Conservation (phyloP, 495 filamentous ascomycete genomes). For the Bacidia rubella region DNA sequence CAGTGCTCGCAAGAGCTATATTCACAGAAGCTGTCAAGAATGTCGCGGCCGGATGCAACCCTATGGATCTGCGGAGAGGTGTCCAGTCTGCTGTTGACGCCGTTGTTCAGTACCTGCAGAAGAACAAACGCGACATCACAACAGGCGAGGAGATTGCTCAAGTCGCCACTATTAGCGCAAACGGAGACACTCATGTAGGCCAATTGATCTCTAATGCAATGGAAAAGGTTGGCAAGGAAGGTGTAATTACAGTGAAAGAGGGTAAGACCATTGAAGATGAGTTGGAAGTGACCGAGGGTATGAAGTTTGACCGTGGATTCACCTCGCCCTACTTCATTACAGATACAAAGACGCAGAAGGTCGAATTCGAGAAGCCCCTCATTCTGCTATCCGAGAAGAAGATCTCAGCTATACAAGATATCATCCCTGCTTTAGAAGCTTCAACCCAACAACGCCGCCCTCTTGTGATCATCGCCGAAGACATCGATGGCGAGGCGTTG, state of each 20-base stretch:
- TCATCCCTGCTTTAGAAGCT: conserved; percentile 92
- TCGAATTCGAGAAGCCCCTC: conserved; percentile 98
- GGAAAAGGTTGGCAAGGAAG: conserved; percentile 99
- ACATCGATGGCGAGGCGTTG: conserved; percentile 96
- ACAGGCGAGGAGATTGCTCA: conserved; percentile 95
- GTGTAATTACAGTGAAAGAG: conserved; percentile 99
- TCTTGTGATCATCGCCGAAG: conserved; percentile 96
- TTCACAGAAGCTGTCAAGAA: conserved; percentile 99
- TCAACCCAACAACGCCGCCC: conserved; percentile 91
- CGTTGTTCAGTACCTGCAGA: conserved; percentile 82
- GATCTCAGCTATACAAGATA: conserved; percentile 96
- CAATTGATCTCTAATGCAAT: conserved; percentile 93
- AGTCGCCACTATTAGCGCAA: conserved; percentile 95
- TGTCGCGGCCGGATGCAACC: conserved; percentile 97
- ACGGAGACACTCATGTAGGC: conserved; percentile 92
- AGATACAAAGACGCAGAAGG: conserved; percentile 94
- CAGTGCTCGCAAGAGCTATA: conserved; percentile 92
- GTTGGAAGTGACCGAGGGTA: conserved; percentile 97
- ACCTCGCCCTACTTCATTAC: conserved; percentile 99
- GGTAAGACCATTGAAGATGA: conserved; percentile 97
- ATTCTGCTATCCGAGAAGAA: conserved; percentile 99
- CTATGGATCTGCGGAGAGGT: conserved; percentile 94
- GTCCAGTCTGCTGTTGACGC: conserved; percentile 93
- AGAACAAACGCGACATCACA: conserved; percentile 93
- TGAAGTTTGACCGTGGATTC: conserved; percentile 97